phyloP scores from a whole-genome alignment of 305 asterid genomes.

The Striga hermonthica region DNA sequence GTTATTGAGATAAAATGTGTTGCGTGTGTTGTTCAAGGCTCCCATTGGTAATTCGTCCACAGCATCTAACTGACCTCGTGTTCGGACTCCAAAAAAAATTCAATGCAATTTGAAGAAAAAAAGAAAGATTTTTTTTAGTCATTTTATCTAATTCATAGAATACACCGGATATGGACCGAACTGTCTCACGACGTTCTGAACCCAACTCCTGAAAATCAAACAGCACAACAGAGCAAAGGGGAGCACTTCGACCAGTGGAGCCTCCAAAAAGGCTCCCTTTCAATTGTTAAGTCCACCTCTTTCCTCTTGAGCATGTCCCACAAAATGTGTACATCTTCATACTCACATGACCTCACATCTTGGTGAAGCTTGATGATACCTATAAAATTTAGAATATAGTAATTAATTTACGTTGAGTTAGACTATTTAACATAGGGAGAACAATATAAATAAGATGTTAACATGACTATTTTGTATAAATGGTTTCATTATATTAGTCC shows the following conservation, averaged over 20 bases:
- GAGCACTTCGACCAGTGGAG: constrained; percentile 48
- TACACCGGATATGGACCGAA: too few relatives aligned
- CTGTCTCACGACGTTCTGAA: too few relatives aligned
- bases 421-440: background rate
- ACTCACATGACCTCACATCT: constrained; percentile 71
- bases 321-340: constrained; percentile 75
- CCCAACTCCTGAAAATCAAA: constrained; percentile 17
- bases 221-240: constrained; percentile 44
- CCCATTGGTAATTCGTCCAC: too few relatives aligned
- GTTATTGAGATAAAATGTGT: too few relatives aligned
- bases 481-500: background rate
- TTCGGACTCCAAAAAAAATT: too few relatives aligned
- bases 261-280: constrained; percentile 35
- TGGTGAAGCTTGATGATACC: constrained; percentile 55
- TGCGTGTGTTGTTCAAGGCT: too few relatives aligned
- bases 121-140: too few relatives aligned
- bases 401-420: background rate
- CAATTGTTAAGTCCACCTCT: constrained; percentile 35
- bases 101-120: too few relatives aligned
- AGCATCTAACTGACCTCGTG: too few relatives aligned
- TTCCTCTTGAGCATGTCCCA: constrained; percentile 76
- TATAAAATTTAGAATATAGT: constrained; percentile 18
- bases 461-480: background rate
- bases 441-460: background rate
- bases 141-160: too few relatives aligned